Base-by-base conservation (phyloP, 805 yeast genomes). In the Naumovozyma dairenensis region DNA sequence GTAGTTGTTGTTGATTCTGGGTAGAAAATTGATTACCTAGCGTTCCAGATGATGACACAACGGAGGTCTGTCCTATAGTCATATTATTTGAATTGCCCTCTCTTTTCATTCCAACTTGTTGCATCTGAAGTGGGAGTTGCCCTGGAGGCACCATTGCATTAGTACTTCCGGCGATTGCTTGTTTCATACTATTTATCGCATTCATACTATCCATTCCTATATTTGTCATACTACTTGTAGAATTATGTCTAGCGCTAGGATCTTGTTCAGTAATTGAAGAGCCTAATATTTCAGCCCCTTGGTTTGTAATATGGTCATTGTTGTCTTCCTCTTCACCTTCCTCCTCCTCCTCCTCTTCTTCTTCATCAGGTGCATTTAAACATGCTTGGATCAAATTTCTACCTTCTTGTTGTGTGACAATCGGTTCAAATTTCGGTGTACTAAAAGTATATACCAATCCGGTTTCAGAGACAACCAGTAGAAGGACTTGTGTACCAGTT, bases 391-490 rank as follows among this genome's bases (percentile, higher is more conserved):
- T 89, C 53, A 89, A 72, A 61, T 87, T 87, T 61, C 92, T 87
- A 47, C 98, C 98, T 65, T 92, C 98, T 33, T 93, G 80, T 62
- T 89, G 87, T 27, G 97, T 92, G 34, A 92, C 98, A 49, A 92
- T 72, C 6, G 98, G 98, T 64, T 92, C 97, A 55, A 92, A 76
- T 63, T 92, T 92, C 38, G 98, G 98, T n/a, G 98, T 92, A 37
- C 97, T 89, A 60, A 92, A 92, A 15, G 98, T 92, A 63, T 92
- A 92, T 35, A 92, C 98, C 42, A 92, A 75, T 12, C 98, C 98
- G n/a, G 98, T 92, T 61, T 92, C 98, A 34, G 94, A 80, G 20
- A 92, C 98, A 36, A 92, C 98, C 48, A 92, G 73, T 39, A 92
- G 67, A 44, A 92, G 71, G 19, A 92, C 97, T 62, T 92, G 98